Base-by-base conservation (phyloP, 2,329 filamentous ascomycete species). In the Thielaviopsis populi region DNA sequence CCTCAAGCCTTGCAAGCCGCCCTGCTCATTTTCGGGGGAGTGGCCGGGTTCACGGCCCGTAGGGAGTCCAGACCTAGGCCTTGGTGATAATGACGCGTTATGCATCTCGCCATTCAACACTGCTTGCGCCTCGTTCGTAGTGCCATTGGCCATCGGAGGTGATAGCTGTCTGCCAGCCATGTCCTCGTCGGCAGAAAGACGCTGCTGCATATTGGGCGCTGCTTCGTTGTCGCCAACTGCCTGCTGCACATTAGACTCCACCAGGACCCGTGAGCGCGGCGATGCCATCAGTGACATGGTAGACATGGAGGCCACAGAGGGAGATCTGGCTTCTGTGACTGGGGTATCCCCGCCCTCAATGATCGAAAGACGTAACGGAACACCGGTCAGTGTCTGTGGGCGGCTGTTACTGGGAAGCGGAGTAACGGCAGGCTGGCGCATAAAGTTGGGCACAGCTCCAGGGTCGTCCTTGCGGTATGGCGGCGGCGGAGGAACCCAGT, bases 401-500 rank as follows among this genome's bases (percentile, higher is more conserved):
- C 59, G 37, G n/a, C n/a, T 6, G 70, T 69, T 59, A 50, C 70
- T 67, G 19, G n/a, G 15, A 41, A 65, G 37, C 22, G 77, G 75
- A 59, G 75, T 71, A 58, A 79, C 73, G 40, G 75, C 70, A 41
- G 76, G 73, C 62, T 81, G 78, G 37, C 81, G 79, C 67, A 84
- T 68, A 67, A 84, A 84, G 1, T 75, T 78, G 1, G 82, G 81
- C 63, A 82, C 67, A 68, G 83, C 80, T 10, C 76, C 77, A 0
- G 81, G 81, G 59, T 83, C 81, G 0, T 87, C 84, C 63, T 83
- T 81, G 48, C 84, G 83, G 69, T 95, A 95, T 0, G 88, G 88
- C 2, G 89, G 89, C 8, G 89, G 89, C 4, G 89, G 89, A 4
- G 89, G 88, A 3, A 91, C 87, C 89, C 89, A 95, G 69, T 91